These are phyloP conservation scores for Xenoacremonium recifei DNA, from an alignment of 2,329 filamentous ascomycete species.

Conservation along the genomic window DNA sequence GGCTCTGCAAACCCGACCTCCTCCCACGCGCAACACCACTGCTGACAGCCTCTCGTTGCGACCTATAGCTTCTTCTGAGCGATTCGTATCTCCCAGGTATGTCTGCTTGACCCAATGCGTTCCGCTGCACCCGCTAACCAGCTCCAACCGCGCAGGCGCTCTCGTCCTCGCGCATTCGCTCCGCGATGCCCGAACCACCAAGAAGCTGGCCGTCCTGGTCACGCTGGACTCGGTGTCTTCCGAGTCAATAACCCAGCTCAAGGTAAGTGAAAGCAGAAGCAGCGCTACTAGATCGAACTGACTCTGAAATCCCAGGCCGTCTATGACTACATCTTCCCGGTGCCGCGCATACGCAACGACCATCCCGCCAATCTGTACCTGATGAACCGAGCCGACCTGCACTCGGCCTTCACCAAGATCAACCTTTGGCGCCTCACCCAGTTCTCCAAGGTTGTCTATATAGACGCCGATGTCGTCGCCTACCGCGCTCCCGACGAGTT, in stretches of 20 bases:
- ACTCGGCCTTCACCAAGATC: conserved; percentile 95
- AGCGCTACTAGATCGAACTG: too few relatives aligned
- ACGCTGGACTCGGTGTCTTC: conserved; percentile 76
- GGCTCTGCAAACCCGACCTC: neutral
- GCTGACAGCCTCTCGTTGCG: conserved; percentile 2
- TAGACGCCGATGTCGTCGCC: conserved; percentile 92
- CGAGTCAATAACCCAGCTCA: conserved; percentile 75
- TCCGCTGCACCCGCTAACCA: conserved; percentile 8
- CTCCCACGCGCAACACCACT: neutral
- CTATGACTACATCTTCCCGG: conserved; percentile 86
- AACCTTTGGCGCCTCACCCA: conserved; percentile 88
- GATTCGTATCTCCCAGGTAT: conserved; percentile 91
- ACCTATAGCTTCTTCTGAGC: conserved; percentile 78
- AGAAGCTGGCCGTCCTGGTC: conserved; percentile 77
- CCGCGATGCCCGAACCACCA: conserved; percentile 78
- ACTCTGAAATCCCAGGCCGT: conserved; percentile 54
- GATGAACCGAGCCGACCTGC: conserved; percentile 87
- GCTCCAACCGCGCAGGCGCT: conserved; percentile 64
- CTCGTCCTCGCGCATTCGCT: conserved; percentile 92
- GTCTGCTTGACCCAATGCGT: conserved; percentile 21
- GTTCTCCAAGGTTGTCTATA: conserved; percentile 89
- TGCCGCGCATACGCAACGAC: conserved; percentile 74
- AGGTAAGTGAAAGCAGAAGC: conserved; percentile 60
- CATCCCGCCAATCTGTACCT: conserved; percentile 80
- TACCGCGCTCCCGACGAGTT: conserved; percentile 90